A percentile compares a stretch with the other conserved stretches of the same genome.
Evolutionary conservation across 257 asterid genomes (phyloP).

Genomic region (Solanum ossicruentum): DNA sequence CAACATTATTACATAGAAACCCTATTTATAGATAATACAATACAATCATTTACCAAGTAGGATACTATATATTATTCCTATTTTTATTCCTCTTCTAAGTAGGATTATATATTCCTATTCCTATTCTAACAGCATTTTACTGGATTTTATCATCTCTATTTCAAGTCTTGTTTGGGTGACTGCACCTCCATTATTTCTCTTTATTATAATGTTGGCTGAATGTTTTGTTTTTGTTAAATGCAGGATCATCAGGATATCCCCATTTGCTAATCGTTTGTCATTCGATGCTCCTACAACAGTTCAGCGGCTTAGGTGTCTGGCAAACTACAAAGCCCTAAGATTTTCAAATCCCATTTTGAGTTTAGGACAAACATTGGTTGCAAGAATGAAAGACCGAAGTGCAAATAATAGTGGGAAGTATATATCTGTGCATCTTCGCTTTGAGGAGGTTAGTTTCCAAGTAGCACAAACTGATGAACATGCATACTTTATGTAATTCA

Average conservation of each 20-base stretch:
- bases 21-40: too few relatives aligned
- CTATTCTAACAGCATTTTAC: background rate
- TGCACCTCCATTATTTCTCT: background rate
- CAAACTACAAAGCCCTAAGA: slow-evolving; percentile 83
- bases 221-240: background rate
- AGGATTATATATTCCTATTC: too few relatives aligned
- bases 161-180: background rate
- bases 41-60: too few relatives aligned
- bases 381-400: slow-evolving; percentile 79
- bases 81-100: too few relatives aligned
- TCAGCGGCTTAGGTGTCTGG: slow-evolving; percentile 86
- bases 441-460: slow-evolving; percentile 81
- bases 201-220: background rate
- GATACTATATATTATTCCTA: too few relatives aligned
- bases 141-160: background rate
- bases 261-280: slow-evolving; percentile 88
- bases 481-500: background rate
- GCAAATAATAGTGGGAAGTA: slow-evolving; percentile 81
- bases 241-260: slow-evolving; percentile 89
- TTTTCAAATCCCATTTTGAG: slow-evolving; percentile 61
- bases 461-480: background rate
- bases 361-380: slow-evolving; percentile 62
- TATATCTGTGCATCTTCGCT: slow-evolving; percentile 96
- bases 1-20: too few relatives aligned
- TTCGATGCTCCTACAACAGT: slow-evolving; percentile 84